Conservation (phyloP, 176 grass and related monocot species). For the Carex scoparia region DNA sequence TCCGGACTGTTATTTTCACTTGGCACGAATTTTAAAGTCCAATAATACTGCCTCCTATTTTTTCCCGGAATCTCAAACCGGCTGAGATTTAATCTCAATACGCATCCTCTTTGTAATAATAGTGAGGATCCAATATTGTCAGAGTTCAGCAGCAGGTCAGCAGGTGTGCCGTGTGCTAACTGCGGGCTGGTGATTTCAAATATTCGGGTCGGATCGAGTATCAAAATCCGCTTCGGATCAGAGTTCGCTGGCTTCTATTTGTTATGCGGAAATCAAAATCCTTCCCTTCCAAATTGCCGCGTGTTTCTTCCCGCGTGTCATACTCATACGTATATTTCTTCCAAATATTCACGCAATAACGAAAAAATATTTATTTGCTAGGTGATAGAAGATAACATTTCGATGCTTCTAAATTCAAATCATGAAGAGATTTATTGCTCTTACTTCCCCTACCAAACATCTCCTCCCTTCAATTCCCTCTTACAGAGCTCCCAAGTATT, state of each 20-base stretch:
- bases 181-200: neutral
- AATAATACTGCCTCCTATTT: too few relatives aligned
- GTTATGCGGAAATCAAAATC: neutral
- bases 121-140: too few relatives aligned
- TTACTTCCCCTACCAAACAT: neutral
- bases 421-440: constrained; percentile 27
- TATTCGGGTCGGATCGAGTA: neutral
- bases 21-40: too few relatives aligned
- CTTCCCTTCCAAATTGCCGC: neutral
- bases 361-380: neutral
- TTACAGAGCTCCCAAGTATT: neutral
- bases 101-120: too few relatives aligned
- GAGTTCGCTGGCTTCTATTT: neutral
- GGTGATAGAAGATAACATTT: neutral
- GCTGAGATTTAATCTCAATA: too few relatives aligned
- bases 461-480: neutral
- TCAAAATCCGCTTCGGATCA: neutral
- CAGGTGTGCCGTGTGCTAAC: neutral
- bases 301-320: neutral
- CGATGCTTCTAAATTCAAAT: neutral
- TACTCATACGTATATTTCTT: neutral
- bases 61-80: too few relatives aligned
- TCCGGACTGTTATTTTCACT: too few relatives aligned
- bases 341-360: neutral
- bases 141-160: too few relatives aligned